Evolutionary conservation across 2,329 filamentous ascomycete genomes (phyloP).

Genomic region (Drechslerella stenobrocha): DNA sequence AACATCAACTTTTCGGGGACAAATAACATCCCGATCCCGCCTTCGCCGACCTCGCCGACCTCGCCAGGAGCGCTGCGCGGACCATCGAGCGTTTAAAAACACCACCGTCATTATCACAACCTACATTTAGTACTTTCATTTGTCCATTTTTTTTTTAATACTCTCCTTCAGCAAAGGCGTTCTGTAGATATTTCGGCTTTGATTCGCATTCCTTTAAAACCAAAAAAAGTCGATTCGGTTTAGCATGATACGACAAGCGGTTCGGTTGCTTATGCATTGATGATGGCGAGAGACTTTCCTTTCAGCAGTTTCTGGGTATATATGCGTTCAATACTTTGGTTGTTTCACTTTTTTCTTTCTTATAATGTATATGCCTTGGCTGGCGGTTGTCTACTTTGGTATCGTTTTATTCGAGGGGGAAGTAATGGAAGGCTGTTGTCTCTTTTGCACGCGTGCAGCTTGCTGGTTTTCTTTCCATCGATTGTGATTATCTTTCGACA

Average conservation of each 20-base stretch:
- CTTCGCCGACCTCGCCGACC: constrained; percentile 23
- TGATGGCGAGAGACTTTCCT: constrained; percentile 1
- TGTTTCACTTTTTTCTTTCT: not conserved
- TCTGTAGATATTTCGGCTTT: not conserved
- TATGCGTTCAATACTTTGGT: not conserved
- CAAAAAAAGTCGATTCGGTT: not conserved
- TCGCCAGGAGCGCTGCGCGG: constrained; percentile 25
- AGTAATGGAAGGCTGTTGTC: too few relatives aligned
- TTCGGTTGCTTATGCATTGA: constrained; percentile 20
- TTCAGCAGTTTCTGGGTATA: constrained; percentile 3
- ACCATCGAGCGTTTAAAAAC: constrained; percentile 30
- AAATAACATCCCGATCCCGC: constrained; percentile 10
- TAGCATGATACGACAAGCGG: not conserved
- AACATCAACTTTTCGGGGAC: constrained; percentile 30
- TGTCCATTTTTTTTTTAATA: not conserved
- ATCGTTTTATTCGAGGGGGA: not conserved
- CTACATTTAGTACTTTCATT: not conserved
- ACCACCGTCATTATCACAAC: not conserved
- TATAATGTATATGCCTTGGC: constrained; percentile 3
- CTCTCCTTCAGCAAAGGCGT: too few relatives aligned
- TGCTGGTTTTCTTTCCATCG: too few relatives aligned
- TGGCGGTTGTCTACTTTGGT: not conserved
- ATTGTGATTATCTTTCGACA: too few relatives aligned
- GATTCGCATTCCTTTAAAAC: not conserved
- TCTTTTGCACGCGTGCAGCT: too few relatives aligned